Evolutionary conservation across 2,329 filamentous ascomycete genomes (phyloP).

Genomic region (Aspergillus pseudotamarii): DNA sequence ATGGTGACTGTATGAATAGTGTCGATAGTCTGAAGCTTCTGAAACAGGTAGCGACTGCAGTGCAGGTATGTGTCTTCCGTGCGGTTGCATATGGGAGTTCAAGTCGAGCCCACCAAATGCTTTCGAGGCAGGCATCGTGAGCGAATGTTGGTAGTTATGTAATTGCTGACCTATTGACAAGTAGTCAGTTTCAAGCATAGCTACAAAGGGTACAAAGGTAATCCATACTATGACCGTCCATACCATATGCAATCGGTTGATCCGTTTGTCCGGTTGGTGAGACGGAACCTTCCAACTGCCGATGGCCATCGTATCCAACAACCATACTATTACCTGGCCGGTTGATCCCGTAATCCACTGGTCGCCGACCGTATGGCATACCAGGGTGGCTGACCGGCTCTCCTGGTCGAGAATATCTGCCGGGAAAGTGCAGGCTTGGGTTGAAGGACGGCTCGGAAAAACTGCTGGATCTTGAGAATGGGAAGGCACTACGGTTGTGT

Average conservation of each 20-base stretch:
- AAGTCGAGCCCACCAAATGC: conserved; percentile 29
- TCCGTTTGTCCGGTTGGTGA: conserved; percentile 36
- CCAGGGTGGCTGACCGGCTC: conserved; percentile 26
- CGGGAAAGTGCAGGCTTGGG: conserved; percentile 31
- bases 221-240: conserved; percentile 32
- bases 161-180: conserved; percentile 31
- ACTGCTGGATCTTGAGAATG: conserved; percentile 38
- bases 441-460: conserved; percentile 37
- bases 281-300: conserved; percentile 35
- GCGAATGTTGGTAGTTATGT: conserved; percentile 30
- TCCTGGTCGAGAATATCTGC: conserved; percentile 30
- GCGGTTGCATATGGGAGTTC: conserved; percentile 28
- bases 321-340: conserved; percentile 30
- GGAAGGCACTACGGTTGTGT: conserved; percentile 30
- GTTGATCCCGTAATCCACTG: conserved; percentile 33
- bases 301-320: conserved; percentile 32
- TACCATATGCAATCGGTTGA: conserved; percentile 29
- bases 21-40: conserved; percentile 38
- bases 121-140: conserved; percentile 32
- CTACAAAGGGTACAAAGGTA: background rate
- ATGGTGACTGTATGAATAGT: conserved; percentile 33
- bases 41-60: conserved; percentile 38
- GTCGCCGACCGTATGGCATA: conserved; percentile 32
- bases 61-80: conserved; percentile 31
- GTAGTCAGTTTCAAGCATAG: background rate